Conservation (phyloP, 345 rosid genomes). For the Ricinus communis region DNA sequence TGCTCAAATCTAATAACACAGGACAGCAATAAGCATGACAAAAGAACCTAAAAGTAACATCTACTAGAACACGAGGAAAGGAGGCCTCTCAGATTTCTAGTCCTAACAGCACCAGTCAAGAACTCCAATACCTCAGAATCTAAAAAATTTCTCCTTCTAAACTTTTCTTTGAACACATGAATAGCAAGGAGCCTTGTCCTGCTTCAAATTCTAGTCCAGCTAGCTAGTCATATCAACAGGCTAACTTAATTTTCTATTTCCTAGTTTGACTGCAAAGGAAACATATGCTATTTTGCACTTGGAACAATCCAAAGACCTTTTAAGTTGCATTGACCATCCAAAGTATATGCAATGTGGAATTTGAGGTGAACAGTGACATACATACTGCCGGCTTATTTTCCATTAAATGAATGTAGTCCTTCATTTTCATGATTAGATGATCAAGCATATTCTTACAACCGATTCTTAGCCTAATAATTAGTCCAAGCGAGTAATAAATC, state of each 20-base stretch:
- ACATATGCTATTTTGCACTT: no score
- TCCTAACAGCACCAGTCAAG: not conserved
- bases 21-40: no score
- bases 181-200: not conserved
- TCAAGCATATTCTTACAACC: not conserved
- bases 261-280: not conserved
- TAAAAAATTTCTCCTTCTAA: not conserved
- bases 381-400: not conserved
- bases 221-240: not conserved
- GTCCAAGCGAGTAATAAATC: not conserved
- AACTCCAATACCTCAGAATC: not conserved
- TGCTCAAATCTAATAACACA: not conserved
- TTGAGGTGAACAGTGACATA: not conserved
- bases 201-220: not conserved
- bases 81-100: not conserved
- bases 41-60: no score
- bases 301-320: not conserved
- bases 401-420: not conserved
- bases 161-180: not conserved
- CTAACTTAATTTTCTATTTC: not conserved
- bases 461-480: not conserved
- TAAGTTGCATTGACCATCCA: not conserved
- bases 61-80: no score
- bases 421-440: not conserved
- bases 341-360: not conserved